phyloP scores from a whole-genome alignment of 2,329 filamentous ascomycete genomes.

The Allantophomopsis lycopodina region DNA sequence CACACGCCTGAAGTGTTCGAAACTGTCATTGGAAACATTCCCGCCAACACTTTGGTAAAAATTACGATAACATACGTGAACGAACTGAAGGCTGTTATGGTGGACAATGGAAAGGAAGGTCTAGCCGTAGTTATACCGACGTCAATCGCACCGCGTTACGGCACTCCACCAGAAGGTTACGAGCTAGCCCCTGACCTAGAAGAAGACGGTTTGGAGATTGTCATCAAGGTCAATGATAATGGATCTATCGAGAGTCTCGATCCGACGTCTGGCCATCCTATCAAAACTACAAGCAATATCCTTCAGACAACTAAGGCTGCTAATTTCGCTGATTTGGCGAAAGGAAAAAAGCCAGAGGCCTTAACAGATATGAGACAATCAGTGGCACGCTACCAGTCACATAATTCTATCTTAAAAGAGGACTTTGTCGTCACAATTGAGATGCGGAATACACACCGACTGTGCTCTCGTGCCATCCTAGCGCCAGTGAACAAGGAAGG shows the following conservation, averaged over 20 bases:
- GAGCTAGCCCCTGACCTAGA: background rate
- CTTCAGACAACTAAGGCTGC: background rate
- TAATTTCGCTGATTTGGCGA: constrained; percentile 24
- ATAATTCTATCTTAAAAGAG: too few species aligned
- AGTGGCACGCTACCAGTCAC: too few species aligned
- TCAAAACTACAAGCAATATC: background rate
- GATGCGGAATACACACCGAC: too few species aligned
- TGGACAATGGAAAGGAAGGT: constrained; percentile 31
- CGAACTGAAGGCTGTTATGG: constrained; percentile 57
- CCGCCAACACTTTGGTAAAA: constrained; percentile 34
- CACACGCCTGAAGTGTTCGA: constrained; percentile 42
- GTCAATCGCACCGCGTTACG: constrained; percentile 50
- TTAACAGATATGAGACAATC: too few species aligned
- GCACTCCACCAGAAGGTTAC: constrained; percentile 23
- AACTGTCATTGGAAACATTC: constrained; percentile 52
- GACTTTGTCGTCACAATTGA: too few species aligned
- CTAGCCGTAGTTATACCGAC: constrained; percentile 55
- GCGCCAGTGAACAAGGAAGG: too few species aligned
- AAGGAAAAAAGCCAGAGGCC: background rate
- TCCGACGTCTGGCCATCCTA: background rate
- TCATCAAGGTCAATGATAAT: constrained; percentile 14
- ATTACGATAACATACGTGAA: constrained; percentile 52
- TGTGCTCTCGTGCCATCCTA: too few species aligned
- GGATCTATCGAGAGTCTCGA: background rate
- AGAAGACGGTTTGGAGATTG: constrained; percentile 3